Evolutionary conservation across 164 flowering plant genomes (phyloP).

Genomic region (Dillenia suffruticosa): DNA sequence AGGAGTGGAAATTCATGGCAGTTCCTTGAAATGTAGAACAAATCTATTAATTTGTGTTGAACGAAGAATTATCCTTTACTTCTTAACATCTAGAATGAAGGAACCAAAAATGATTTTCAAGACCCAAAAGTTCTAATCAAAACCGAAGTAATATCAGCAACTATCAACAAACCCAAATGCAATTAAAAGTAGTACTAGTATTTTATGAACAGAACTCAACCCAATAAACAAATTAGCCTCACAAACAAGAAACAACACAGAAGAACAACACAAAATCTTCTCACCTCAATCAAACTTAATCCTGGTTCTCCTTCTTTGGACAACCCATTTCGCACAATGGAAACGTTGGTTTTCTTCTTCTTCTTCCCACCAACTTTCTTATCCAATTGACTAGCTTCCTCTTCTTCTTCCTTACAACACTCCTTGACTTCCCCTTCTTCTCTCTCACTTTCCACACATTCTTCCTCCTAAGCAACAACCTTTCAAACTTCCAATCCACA

Average conservation of each 20-base stretch:
- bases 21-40: too few relatives aligned
- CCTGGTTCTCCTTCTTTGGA: constrained; percentile 2
- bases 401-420: constrained; percentile 27
- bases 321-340: neutral
- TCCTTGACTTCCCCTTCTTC: constrained; percentile 39
- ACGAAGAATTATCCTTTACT: too few relatives aligned
- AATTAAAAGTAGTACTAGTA: too few relatives aligned
- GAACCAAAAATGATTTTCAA: too few relatives aligned
- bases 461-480: constrained; percentile 61
- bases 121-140: too few relatives aligned
- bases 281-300: constrained; percentile 14
- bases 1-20: too few relatives aligned
- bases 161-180: too few relatives aligned
- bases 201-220: too few relatives aligned
- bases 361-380: constrained; percentile 14
- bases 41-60: too few relatives aligned
- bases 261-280: constrained; percentile 1
- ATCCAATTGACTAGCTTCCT: constrained; percentile 25
- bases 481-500: constrained; percentile 65
- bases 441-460: constrained; percentile 79
- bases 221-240: neutral
- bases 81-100: too few relatives aligned
- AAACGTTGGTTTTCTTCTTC: constrained; percentile 18
- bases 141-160: too few relatives aligned
- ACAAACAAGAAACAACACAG: neutral